Evolutionary conservation across 2,329 filamentous ascomycete genomes (phyloP), one percentile per base, ranked within the genome.

Genomic region (Sporothrix mexicana): DNA sequence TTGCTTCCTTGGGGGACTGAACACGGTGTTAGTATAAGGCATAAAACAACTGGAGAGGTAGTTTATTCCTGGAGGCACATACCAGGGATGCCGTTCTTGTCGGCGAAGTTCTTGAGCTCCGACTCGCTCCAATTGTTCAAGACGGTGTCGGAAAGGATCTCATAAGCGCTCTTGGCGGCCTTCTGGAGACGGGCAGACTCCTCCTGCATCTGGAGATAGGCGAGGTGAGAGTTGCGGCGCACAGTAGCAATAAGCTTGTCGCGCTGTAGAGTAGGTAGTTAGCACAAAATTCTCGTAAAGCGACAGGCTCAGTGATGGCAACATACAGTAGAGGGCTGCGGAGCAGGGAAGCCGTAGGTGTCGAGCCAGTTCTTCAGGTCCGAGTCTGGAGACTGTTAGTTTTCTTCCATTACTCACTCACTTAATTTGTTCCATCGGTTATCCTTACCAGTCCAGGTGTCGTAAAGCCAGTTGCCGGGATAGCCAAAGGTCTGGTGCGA

Each of bases 301-400:
- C 5, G 30, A 36, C 30, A 43, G 45, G 5, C 41, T 12, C 1
- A 1, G 10, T 17, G 15, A 12, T 3, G 15, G 53, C 20, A 10
- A 72, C 83, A 77, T 78, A 85, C 84, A 74, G 86, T 91, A 67
- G 89, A 89, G 43, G 94, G 92, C 81, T 98, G 95, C 74, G 96
- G 95, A 71, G 89, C 93, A 13, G 93, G 91, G 82, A 95, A 90
- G 69, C 96, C 96, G 77, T 94, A 90, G 77, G 92, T 91, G 78
- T 98, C 96, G 64, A 98, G 91, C 92, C 93, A 99, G 76, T 93
- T 88, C 86, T 98, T 98, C 75, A 97, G 84, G 68, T 98, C 95
- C 76, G 95, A 98, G 76, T 97, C 93, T 81, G 59, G 23, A 20
- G 3, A 3, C 13, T 51, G 57, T 45, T 15, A 53, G 23, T 13